These are phyloP conservation scores for Aspergillus puulaauensis DNA, from an alignment of 2,329 filamentous ascomycete species.

Conservation along the genomic window DNA sequence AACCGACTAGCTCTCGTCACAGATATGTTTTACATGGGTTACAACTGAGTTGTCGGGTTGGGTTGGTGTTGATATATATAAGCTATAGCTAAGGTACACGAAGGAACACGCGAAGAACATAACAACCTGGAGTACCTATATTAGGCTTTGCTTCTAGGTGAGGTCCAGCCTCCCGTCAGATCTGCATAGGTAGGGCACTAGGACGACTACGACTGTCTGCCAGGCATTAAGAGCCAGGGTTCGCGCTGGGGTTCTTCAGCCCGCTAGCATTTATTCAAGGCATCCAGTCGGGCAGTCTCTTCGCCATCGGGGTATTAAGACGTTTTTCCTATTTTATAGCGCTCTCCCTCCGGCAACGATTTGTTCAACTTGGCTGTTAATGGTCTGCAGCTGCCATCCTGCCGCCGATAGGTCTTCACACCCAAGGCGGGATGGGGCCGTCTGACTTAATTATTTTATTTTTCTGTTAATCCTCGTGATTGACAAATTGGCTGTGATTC, in stretches of 20 bases:
- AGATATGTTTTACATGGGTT: constrained; percentile 1
- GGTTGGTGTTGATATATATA: not conserved
- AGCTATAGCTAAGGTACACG: not conserved
- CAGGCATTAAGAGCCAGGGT: not conserved
- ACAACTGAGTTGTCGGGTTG: not conserved
- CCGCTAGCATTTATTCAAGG: not conserved
- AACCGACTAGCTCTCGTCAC: not conserved
- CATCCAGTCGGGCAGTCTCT: not conserved
- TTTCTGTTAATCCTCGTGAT: not conserved
- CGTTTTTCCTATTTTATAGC: not conserved
- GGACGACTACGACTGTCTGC: not conserved
- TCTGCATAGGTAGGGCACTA: not conserved
- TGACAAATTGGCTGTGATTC: not conserved
- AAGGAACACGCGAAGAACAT: not conserved
- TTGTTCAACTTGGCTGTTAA: not conserved
- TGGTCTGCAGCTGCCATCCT: not conserved
- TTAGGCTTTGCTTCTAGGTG: not conserved
- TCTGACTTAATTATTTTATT: not conserved
- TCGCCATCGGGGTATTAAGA: not conserved
- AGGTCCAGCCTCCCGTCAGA: not conserved
- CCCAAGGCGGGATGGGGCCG: not conserved
- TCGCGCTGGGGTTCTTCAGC: not conserved
- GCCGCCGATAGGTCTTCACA: not conserved
- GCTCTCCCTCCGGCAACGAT: not conserved
- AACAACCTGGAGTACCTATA: not conserved